Evolutionary conservation across 352 stramenopile species (phyloP).

Genomic region (Globisporangium ultimum): DNA sequence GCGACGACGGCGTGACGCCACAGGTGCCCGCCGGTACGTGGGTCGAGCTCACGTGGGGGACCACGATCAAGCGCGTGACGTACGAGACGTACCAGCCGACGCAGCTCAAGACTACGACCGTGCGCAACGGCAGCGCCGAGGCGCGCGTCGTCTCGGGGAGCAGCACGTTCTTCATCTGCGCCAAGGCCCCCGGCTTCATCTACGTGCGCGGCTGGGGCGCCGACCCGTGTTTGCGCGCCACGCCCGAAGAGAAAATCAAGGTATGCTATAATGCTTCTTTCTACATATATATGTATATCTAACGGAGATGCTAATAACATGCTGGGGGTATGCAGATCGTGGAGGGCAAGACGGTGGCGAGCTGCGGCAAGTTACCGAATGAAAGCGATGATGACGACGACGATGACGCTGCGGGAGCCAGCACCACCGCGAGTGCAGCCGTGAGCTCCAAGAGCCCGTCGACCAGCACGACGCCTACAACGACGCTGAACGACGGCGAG

Average conservation of each 20-base stretch:
- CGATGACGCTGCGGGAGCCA: neutral
- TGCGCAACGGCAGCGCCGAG: slow-evolving; percentile 27
- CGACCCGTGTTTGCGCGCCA: slow-evolving; percentile 24
- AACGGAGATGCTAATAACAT: no score
- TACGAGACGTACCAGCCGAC: slow-evolving; percentile 29
- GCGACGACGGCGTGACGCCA: slow-evolving; percentile 53
- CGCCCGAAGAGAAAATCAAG: slow-evolving; percentile 12
- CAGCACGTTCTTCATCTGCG: slow-evolving; percentile 32
- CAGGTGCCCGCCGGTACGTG: slow-evolving; percentile 41
- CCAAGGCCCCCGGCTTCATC: slow-evolving; percentile 24
- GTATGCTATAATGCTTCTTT: neutral
- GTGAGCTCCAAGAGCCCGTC: neutral
- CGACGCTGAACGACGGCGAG: slow-evolving; percentile 13
- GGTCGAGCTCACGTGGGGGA: slow-evolving; percentile 25
- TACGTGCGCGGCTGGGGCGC: slow-evolving; percentile 35
- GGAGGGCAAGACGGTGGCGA: slow-evolving; percentile 10
- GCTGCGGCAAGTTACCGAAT: slow-evolving; percentile 10
- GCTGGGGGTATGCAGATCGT: slow-evolving; percentile 5
- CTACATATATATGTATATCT: no score
- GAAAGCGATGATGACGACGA: neutral
- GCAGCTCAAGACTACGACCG: slow-evolving; percentile 36
- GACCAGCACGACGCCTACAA: neutral
- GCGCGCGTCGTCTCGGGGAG: slow-evolving; percentile 14
- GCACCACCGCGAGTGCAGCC: neutral
- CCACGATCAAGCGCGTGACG: slow-evolving; percentile 30